A percentile compares a stretch with the other conserved stretches of the same genome.
phyloP scores from a whole-genome alignment of 2,329 filamentous ascomycete genomes.

The Dactylellina parvicollis region DNA sequence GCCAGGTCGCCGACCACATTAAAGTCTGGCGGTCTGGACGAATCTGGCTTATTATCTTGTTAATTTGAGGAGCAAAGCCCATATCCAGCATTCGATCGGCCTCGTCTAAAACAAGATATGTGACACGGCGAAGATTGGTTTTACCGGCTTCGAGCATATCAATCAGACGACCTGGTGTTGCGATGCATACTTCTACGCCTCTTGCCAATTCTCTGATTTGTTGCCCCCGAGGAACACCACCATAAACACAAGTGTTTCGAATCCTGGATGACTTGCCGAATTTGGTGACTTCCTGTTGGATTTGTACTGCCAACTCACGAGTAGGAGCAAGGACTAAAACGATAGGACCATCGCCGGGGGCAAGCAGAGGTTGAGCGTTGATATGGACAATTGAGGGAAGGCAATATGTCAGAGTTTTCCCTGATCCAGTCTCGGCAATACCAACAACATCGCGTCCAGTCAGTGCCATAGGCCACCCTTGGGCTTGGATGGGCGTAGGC shows the following conservation, averaged over 20 bases:
- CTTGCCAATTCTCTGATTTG: slow-evolving; percentile 95
- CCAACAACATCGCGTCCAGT: slow-evolving; percentile 97
- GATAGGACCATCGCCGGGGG: slow-evolving; percentile 94
- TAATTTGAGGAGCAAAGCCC: slow-evolving; percentile 95
- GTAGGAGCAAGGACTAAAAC: slow-evolving; percentile 95
- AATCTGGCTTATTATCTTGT: slow-evolving; percentile 93
- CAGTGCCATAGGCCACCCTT: slow-evolving; percentile 98
- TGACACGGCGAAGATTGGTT: slow-evolving; percentile 86
- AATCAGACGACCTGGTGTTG: slow-evolving; percentile 95
- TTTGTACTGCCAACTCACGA: slow-evolving; percentile 97
- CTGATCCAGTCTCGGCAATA: slow-evolving; percentile 98
- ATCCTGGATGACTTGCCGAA: slow-evolving; percentile 98
- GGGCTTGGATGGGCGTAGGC: slow-evolving; percentile 95
- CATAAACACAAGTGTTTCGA: slow-evolving; percentile 98
- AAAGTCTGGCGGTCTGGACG: slow-evolving; percentile 93
- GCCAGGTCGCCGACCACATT: slow-evolving; percentile 95
- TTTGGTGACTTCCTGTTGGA: slow-evolving; percentile 98
- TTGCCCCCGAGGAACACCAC: slow-evolving; percentile 96
- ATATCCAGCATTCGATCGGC: slow-evolving; percentile 99
- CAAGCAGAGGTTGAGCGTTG: slow-evolving; percentile 96
- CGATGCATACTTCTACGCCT: slow-evolving; percentile 98
- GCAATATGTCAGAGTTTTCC: slow-evolving; percentile 99
- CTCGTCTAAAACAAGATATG: slow-evolving; percentile 95
- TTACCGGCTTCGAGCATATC: slow-evolving; percentile 92
- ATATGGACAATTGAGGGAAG: slow-evolving; percentile 98